Conservation (phyloP, 768 basidiomycete genomes). For the Cubamyces sp. region DNA sequence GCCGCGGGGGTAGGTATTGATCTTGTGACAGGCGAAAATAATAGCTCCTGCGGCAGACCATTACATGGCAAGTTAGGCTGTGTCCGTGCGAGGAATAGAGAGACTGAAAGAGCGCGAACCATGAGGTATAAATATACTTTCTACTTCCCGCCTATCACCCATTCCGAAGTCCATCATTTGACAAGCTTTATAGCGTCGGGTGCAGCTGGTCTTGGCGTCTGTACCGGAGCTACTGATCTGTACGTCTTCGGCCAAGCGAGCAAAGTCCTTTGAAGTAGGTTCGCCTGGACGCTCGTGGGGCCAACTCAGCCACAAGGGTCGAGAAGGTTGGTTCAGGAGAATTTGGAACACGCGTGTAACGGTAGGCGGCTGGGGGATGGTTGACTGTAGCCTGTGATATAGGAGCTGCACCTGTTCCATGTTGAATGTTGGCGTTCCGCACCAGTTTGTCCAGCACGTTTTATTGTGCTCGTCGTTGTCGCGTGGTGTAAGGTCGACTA, state of each 20-base stretch:
- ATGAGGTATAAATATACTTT: conserved; percentile 91
- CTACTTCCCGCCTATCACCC: conserved; percentile 65
- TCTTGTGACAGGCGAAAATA: conserved; percentile 75
- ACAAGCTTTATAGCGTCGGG: conserved; percentile 77
- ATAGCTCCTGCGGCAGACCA: conserved; percentile 52
- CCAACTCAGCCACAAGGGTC: conserved; percentile 72
- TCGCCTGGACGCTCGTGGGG: conserved; percentile 50
- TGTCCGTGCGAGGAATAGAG: conserved; percentile 24
- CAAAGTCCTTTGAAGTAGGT: conserved; percentile 44
- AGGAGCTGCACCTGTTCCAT: conserved; percentile 61
- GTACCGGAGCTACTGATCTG: conserved; percentile 62
- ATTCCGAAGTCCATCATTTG: conserved; percentile 55
- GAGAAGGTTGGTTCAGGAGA: conserved; percentile 60
- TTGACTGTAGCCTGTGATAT: conserved; percentile 58
- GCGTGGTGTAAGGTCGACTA: conserved; percentile 65
- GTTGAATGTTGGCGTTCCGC: conserved; percentile 72
- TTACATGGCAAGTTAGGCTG: conserved; percentile 12
- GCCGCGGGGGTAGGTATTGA: conserved; percentile 44
- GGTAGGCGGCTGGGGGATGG: conserved; percentile 52
- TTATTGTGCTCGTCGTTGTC: conserved; percentile 80
- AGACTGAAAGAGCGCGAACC: conserved; percentile 45
- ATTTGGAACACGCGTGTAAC: conserved; percentile 80
- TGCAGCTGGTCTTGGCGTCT: conserved; percentile 85
- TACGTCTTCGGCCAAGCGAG: conserved; percentile 68
- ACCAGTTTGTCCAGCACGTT: conserved; percentile 87